Conservation (phyloP, 345 rosid species). For the Mallotus nudiflorus region DNA sequence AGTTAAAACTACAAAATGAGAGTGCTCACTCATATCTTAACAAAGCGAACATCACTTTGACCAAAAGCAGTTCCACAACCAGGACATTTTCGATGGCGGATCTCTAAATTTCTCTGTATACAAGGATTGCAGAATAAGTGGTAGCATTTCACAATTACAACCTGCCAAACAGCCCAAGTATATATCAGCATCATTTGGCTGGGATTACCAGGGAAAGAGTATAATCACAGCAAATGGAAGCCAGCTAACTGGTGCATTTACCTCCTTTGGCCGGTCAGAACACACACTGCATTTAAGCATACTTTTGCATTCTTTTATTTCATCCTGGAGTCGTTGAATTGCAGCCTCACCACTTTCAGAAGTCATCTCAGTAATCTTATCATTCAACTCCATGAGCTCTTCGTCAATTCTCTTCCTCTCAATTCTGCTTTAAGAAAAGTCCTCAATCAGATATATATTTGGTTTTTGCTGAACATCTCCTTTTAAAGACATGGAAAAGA, state of each 20-base stretch:
- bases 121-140: slow-evolving; percentile 96
- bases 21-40: slow-evolving; percentile 60
- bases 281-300: slow-evolving; percentile 95
- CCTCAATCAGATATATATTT: background rate
- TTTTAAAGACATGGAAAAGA: background rate
- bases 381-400: slow-evolving; percentile 66
- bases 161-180: slow-evolving; percentile 41
- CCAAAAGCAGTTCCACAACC: slow-evolving; percentile 93
- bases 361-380: slow-evolving; percentile 57
- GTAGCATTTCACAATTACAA: slow-evolving; percentile 86
- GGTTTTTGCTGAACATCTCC: background rate
- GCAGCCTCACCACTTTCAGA: slow-evolving; percentile 85
- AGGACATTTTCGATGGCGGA: slow-evolving; percentile 90
- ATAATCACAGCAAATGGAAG: background rate
- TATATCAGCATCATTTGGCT: background rate
- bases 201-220: background rate
- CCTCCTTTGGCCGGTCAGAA: slow-evolving; percentile 96
- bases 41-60: slow-evolving; percentile 84
- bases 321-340: slow-evolving; percentile 85
- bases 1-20: background rate
- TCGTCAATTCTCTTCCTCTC: slow-evolving; percentile 74
- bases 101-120: slow-evolving; percentile 86
- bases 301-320: slow-evolving; percentile 75
- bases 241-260: slow-evolving; percentile 18
- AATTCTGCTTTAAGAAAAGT: slow-evolving; percentile 37